Base-by-base conservation (phyloP, 768 basidiomycete genomes). In the Naematelia encephala region DNA sequence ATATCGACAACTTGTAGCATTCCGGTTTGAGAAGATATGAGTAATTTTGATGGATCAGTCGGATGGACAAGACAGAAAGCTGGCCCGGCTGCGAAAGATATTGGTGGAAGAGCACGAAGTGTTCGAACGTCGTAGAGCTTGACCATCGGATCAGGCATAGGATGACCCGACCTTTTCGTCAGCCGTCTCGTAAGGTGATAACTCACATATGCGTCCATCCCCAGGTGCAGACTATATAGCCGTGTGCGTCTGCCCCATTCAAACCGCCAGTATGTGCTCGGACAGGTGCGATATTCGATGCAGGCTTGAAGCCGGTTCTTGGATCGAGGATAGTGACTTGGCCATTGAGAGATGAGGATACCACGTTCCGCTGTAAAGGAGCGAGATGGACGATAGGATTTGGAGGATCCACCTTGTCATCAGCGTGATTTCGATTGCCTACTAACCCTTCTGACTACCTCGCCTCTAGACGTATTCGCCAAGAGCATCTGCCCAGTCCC, bases 81-180 rank as follows among this genome's bases (percentile, higher is more conserved):
- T 1, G 94, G 92, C 0, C 88, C 88, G 11, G 86, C 84, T 4
- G 90, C 85, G 75, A 96, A 97, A 1, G 90, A 85, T 27, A 97
- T 82, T 0, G 94, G 91, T 2, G 90, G 83, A 1, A 97, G 81
- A 0, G 91, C 82, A 42, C 84, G 83, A 81, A 97, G 84, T 22
- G 83, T 89, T 27, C 94, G 87, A 27, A 90, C 69, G 75, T 99
- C 94, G 68, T 88, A 96, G 12, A 97, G 82, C 78, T 94, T 96
- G 63, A 99, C 90, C 29, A 92, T 81, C 2, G 91, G 90, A 74
- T 97, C 94, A 0, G 90, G 88, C 55, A 87, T 83, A 3, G 93
- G 91, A 48, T 88, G 86, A 5, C 87, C 86, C 77, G 89, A 90
- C 75, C 93, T 96, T 69, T 42, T 28, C 54, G 2, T 51, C 28